Base-by-base conservation (phyloP, 179 eudicot species). In the Beta lomatogona region DNA sequence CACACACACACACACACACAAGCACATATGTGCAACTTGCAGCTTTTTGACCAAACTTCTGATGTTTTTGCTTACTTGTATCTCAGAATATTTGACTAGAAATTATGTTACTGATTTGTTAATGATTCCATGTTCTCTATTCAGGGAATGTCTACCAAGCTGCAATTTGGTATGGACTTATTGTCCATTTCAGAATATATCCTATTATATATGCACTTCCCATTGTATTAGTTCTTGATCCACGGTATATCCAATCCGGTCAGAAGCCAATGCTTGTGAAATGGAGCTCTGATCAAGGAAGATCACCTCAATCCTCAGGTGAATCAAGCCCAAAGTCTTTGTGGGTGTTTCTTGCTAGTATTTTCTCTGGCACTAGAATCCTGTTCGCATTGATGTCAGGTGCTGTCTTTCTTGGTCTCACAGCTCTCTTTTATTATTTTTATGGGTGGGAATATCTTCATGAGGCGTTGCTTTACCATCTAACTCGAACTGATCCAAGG, bases 181-280 rank as follows among this genome's bases (percentile, higher is more conserved):
- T 94, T 80, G 99, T 96, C 82, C 99, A 96, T 86, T 81, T 94
- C 85, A 86, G 98, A 88, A 91, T 96, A 78, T 96, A 96, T 82
- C 98, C 99, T 73, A 93, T 96, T 74, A 96, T 96, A 58, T 96
- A 96, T 80, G 94, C 95, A 13, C 93, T 96, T 85, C 94, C 99
- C n/a, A 88, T 94, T 74, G 64, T 94, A 81, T 73, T 96, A 77
- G 82, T 87, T 87, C 92, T 96, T 78, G 96, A 93, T 86, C 93
- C 97, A 46, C 84, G 4, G 61, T 83, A 85, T 79, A 87, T 94
- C 83, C 86, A 80, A 75, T 82, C 88, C 77, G 87, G 87, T 81
- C 90, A 83, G 76, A 93, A 88, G 82, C 97, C 98, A n/a, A 36
- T 78, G 81, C 91, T 92, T 80, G 77, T 79, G 55, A 71, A 85